Base-by-base conservation (phyloP, 208 protist genomes). In the Perkinsela sp. region DNA sequence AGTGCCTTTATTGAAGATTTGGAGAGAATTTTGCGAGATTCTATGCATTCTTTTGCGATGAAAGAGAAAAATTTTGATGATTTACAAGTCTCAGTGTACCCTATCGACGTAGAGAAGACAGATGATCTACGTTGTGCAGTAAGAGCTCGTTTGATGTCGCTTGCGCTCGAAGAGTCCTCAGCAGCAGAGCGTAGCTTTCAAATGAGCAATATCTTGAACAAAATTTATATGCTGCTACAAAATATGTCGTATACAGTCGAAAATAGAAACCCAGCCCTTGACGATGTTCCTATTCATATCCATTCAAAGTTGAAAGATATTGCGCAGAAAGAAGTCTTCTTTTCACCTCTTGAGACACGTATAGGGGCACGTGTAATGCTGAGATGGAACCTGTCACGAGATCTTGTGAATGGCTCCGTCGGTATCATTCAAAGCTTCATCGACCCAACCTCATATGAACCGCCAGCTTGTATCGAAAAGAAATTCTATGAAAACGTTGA, bases 341-440 rank as follows among this genome's bases (percentile, higher is more conserved):
- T 57, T 22, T 6, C 40, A 6, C 13, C 40, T 57, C 22, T 57
- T n/a, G 40, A 57, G 40, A 57, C 40, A 6, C 40, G 40, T n/a
- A 57, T 90, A 22, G 87, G 87, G 29, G 86, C 80, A 57, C 88
- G 83, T 0, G 85, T 93, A 29, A 91, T 93, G 88, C 67, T 91
- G 32, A 89, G 81, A 68, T 83, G 85, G 68, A 93, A 93, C 74
- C 76, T 93, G 1, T 88, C 84, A 1, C 79, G 81, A 1, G 80
- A 77, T 6, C 81, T 93, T 31, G 88, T 82, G 29, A 91, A 93
- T 66, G 88, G 88, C 48, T 88, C 81, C 69, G 79, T 90, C 22
- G 88, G 88, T 31, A 72, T 85, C 28, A 85, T 93, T 1, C 85
- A 90, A 78, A 82, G 81, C 31, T 90, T 88, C 74, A 76, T 79